A percentile compares a stretch with the other conserved stretches of the same genome.
phyloP scores from a whole-genome alignment of 1,284 basidiomycete genomes.

The Rhodotorula sp. region DNA sequence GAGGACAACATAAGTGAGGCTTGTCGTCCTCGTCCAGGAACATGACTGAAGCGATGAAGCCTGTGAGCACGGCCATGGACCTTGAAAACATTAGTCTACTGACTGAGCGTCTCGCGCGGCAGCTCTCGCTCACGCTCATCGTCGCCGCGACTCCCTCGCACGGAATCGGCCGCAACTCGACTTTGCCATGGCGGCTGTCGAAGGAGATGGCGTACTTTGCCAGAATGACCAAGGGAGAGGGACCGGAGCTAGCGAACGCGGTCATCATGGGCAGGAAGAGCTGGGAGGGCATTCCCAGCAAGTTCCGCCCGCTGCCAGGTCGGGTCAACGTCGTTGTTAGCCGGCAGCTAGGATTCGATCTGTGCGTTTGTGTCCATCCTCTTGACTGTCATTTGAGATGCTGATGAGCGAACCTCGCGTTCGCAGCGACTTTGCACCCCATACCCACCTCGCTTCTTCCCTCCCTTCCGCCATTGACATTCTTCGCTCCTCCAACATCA shows the following conservation, averaged over 20 bases:
- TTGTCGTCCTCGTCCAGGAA: not conserved
- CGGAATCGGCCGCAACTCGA: slow-evolving; percentile 76
- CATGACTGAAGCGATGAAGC: slow-evolving; percentile 17
- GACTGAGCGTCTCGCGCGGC: not conserved
- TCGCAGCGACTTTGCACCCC: slow-evolving; percentile 2
- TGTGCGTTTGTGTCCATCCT: slow-evolving; percentile 57
- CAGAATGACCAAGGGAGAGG: slow-evolving; percentile 64
- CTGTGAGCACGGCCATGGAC: not conserved
- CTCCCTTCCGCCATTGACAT: slow-evolving; percentile 45
- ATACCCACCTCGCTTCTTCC: slow-evolving; percentile 36
- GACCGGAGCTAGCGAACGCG: slow-evolving; percentile 60
- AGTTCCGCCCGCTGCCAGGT: slow-evolving; percentile 75
- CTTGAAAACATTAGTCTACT: not conserved
- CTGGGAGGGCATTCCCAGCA: slow-evolving; percentile 94
- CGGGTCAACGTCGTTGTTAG: slow-evolving; percentile 82
- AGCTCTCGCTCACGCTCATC: slow-evolving; percentile 69
- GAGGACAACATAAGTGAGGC: too few species aligned
- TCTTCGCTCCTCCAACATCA: slow-evolving; percentile 19
- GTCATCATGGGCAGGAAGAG: slow-evolving; percentile 97
- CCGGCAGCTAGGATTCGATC: slow-evolving; percentile 60
- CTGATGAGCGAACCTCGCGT: not conserved
- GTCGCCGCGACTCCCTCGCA: slow-evolving; percentile 85
- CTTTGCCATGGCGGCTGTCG: slow-evolving; percentile 84
- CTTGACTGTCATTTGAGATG: not conserved
- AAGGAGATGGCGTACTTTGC: slow-evolving; percentile 94